Conservation (phyloP, 2,329 filamentous ascomycete species). For the Emmonsiellopsis sp. region DNA sequence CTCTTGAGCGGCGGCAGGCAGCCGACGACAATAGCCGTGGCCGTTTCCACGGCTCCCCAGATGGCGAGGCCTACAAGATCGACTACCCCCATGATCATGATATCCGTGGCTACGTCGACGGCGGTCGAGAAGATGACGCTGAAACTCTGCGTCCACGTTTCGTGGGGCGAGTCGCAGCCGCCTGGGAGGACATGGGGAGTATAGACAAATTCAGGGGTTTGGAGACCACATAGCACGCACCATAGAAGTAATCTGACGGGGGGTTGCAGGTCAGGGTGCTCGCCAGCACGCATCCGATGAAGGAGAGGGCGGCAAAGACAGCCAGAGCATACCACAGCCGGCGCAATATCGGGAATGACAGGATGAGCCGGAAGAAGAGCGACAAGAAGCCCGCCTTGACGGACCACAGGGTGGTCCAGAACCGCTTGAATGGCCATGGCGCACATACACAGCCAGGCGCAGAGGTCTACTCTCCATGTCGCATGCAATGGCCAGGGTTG, state of each 20-base stretch:
- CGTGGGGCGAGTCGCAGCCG: not conserved
- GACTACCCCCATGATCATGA: conserved; percentile 28
- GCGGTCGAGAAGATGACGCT: not conserved
- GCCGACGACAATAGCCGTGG: not conserved
- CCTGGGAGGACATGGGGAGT: not conserved
- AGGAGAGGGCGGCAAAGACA: not conserved
- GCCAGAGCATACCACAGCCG: not conserved
- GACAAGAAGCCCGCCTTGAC: not conserved
- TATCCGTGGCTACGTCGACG: conserved; percentile 29
- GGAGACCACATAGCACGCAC: not conserved
- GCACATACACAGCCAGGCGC: not conserved
- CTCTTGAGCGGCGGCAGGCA: not conserved
- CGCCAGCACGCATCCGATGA: not conserved
- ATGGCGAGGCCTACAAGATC: not conserved
- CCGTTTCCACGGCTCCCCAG: not conserved
- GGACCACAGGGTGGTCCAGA: not conserved
- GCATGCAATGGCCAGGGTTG: no score
- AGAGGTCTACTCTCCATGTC: not conserved
- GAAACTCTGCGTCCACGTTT: not conserved
- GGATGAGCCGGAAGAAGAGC: not conserved
- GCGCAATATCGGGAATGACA: not conserved
- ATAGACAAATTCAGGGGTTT: not conserved
- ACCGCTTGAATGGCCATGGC: not conserved
- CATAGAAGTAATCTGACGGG: not conserved
- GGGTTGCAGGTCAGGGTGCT: not conserved